Evolutionary conservation across 2,329 filamentous ascomycete genomes (phyloP), one percentile per base, ranked within the genome.

Genomic region (Pestalotiopsis sp.): DNA sequence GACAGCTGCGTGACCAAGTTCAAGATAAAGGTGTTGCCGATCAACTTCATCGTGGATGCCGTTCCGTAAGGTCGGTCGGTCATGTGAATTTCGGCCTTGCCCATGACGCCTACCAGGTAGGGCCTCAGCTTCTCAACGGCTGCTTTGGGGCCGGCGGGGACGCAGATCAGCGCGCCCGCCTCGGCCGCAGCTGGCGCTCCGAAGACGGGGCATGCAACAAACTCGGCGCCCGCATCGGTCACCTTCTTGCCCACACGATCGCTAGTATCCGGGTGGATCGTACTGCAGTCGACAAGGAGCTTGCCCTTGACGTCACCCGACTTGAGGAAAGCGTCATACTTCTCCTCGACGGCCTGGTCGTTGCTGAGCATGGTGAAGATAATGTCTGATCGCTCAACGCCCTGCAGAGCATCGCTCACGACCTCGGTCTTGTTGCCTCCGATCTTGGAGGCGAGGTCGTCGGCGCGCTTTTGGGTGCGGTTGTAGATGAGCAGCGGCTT

Each of bases 21-120:
- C 56, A 97, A 78, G 74, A 97, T 87, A 78, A 97, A 95, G 0
- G 92, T 93, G 80, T 97, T 97, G 68, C 95, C 94, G 11, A 97
- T 86, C 23, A 97, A 84, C 81, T 97, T 96, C 62, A 97, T 84
- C 60, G 89, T 87, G 1, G 90, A 87, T 4, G 94, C 90, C 66
- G 89, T 89, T 64, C 75, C 73, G 64, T 73, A 73, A 31, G 78
- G 73, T 70, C 74, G 65, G 69, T 78, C 75, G 5, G 78, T 75
- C 66, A 79, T 77, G 6, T 75, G 68, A 71, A 94, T 87, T 71
- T 87, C 86, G 0, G 85, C 86, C 49, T 86, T 85, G 1, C 89
- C 88, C 78, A 92, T 91, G 4, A 93, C 91, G 41, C 90, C 90
- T 57, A 86, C 88, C 40, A 86, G 88, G 78, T 89, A 93, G 0